A percentile compares a stretch with the other conserved stretches of the same genome.
phyloP scores from a whole-genome alignment of 305 asterid genomes.

The Caryopteris hybrid region DNA sequence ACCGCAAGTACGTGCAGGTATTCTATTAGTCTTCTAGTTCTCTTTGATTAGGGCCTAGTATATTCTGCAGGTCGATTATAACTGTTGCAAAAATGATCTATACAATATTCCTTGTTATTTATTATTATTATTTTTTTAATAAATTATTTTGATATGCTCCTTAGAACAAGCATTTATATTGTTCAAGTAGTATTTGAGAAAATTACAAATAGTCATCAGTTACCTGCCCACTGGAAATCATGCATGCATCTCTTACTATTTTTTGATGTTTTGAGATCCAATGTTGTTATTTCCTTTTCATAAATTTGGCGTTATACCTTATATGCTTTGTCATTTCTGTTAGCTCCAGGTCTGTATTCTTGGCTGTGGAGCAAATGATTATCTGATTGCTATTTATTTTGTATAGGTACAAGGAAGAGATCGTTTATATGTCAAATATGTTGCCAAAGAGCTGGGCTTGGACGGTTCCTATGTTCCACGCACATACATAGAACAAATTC shows the following conservation, averaged over 20 bases:
- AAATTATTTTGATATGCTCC: not conserved
- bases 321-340: not conserved
- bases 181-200: slow-evolving; percentile 12
- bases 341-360: not conserved
- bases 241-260: not conserved
- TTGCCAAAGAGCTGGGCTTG: slow-evolving; percentile 83
- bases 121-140: too few relatives aligned
- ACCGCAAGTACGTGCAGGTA: slow-evolving; percentile 93
- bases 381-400: slow-evolving; percentile 19
- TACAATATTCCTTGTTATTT: not conserved
- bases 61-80: not conserved
- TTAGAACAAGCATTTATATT: not conserved
- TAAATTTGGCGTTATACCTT: not conserved
- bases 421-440: slow-evolving; percentile 63
- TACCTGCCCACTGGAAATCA: not conserved
- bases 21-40: slow-evolving; percentile 2
- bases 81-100: not conserved
- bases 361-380: slow-evolving; percentile 10
- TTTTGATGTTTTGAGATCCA: not conserved
- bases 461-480: slow-evolving; percentile 89
- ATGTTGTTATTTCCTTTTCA: not conserved
- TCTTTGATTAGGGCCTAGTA: not conserved
- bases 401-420: slow-evolving; percentile 94
- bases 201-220: not conserved
- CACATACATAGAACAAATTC: slow-evolving; percentile 97